A percentile compares a stretch with the other conserved stretches of the same genome.
Conservation (phyloP, 345 rosid genomes). For the Rhizophora mangle region DNA sequence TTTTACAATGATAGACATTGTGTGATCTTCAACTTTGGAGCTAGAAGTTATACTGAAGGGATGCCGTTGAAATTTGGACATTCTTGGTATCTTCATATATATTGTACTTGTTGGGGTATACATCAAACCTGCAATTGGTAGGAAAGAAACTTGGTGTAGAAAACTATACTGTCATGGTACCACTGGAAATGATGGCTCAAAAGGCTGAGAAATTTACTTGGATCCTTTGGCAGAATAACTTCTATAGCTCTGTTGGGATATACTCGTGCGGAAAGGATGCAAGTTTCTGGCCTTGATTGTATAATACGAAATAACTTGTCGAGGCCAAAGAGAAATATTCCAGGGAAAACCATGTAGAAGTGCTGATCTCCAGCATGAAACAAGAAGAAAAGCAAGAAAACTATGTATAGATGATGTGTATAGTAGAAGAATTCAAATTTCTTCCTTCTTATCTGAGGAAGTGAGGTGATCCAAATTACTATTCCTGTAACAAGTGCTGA, state of each 20-base stretch:
- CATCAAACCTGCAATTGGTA: constrained; percentile 49
- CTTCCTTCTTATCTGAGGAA: constrained; percentile 75
- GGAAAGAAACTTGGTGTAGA: neutral
- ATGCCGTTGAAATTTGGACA: constrained; percentile 78
- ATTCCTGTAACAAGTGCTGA: constrained; percentile 54
- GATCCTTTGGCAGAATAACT: constrained; percentile 65
- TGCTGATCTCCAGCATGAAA: constrained; percentile 89
- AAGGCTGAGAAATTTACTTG: constrained; percentile 39
- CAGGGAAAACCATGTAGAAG: constrained; percentile 65
- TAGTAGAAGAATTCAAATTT: constrained; percentile 71
- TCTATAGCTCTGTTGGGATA: constrained; percentile 59
- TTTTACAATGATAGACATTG: constrained; percentile 58
- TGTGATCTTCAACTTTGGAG: constrained; percentile 45
- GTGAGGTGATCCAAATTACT: constrained; percentile 77
- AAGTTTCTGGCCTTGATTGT: constrained; percentile 58
- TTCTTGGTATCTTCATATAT: constrained; percentile 60
- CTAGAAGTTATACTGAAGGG: constrained; percentile 76
- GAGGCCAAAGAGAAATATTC: constrained; percentile 69
- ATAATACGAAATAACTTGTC: constrained; percentile 67
- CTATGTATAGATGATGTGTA: constrained; percentile 67
- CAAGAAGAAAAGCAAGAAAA: constrained; percentile 68
- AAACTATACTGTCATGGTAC: neutral
- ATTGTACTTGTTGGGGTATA: constrained; percentile 63
- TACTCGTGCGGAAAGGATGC: constrained; percentile 50
- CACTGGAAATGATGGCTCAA: neutral